A percentile compares a stretch with the other conserved stretches of the same genome.
These are phyloP conservation scores for Pichia sp. DNA, from an alignment of 1,139 yeast genomes.

Conservation along the genomic window DNA sequence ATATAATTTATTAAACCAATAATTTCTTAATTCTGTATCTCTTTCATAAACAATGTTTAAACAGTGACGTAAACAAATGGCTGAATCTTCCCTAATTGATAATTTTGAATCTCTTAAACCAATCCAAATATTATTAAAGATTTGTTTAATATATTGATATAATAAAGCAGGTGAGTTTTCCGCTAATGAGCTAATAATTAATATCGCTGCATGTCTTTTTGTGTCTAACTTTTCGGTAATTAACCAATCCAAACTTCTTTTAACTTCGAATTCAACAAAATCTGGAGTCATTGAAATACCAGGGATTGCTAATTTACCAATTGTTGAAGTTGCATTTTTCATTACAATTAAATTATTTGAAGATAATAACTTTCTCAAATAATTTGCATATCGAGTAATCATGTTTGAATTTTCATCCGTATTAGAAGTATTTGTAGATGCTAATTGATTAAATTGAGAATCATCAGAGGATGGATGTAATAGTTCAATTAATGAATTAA, in stretches of 20 bases:
- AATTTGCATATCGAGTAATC: slow-evolving; percentile 85
- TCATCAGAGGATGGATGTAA: slow-evolving; percentile 25
- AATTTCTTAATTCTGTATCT: slow-evolving; percentile 62
- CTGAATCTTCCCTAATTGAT: slow-evolving; percentile 76
- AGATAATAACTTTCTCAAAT: slow-evolving; percentile 72
- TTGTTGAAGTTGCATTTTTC: slow-evolving; percentile 77
- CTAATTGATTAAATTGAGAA: slow-evolving; percentile 21
- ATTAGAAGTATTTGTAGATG: slow-evolving; percentile 22
- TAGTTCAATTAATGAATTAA: slow-evolving; percentile 70
- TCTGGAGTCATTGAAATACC: slow-evolving; percentile 88
- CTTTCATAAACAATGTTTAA: slow-evolving; percentile 72
- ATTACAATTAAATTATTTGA: slow-evolving; percentile 79
- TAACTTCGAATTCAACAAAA: slow-evolving; percentile 88
- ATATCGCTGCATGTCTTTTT: slow-evolving; percentile 85
- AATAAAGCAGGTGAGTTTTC: slow-evolving; percentile 81
- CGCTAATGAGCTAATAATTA: slow-evolving; percentile 78
- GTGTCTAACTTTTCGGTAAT: slow-evolving; percentile 73
- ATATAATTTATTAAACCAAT: slow-evolving; percentile 66
- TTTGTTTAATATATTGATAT: slow-evolving; percentile 70
- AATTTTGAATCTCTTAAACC: slow-evolving; percentile 77
- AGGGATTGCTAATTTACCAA: slow-evolving; percentile 84
- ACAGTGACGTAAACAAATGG: slow-evolving; percentile 72
- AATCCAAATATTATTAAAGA: slow-evolving; percentile 79
- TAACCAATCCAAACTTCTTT: slow-evolving; percentile 85
- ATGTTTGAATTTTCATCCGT: slow-evolving; percentile 79